Evolutionary conservation across 2,329 filamentous ascomycete species (phyloP).

Genomic region (Graphilbum ipis-grandicollis): DNA sequence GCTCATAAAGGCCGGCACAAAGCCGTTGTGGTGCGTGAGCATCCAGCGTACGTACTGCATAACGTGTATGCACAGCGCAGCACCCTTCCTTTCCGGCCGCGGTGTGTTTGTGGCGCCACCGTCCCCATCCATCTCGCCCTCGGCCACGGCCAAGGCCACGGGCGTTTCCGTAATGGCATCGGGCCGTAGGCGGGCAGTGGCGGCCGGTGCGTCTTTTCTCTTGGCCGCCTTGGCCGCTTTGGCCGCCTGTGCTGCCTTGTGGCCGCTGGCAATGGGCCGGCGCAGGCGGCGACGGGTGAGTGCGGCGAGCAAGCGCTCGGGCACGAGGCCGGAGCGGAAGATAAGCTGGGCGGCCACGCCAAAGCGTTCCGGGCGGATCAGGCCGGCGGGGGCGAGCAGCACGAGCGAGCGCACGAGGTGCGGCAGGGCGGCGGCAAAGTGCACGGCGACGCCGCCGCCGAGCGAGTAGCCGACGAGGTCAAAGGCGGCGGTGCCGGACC

Average conservation of each 20-base stretch:
- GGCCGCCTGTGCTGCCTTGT: constrained; percentile 12
- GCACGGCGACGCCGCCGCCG: constrained; percentile 60
- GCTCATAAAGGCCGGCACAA: constrained; percentile 42
- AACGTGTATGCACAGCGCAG: constrained; percentile 25
- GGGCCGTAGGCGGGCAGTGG: too few relatives aligned
- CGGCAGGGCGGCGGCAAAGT: constrained; percentile 59
- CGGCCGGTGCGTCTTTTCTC: background rate
- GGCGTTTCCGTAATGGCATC: too few relatives aligned
- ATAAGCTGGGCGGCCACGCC: constrained; percentile 29
- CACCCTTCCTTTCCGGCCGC: constrained; percentile 13
- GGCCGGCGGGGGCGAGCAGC: constrained; percentile 61
- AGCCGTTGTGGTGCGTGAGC: constrained; percentile 35
- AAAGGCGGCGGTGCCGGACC: constrained; percentile 43
- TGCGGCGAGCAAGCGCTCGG: constrained; percentile 29
- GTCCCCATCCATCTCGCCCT: background rate
- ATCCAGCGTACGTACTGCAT: constrained; percentile 40
- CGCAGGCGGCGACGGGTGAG: constrained; percentile 31
- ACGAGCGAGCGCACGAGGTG: constrained; percentile 51
- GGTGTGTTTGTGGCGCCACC: constrained; percentile 10
- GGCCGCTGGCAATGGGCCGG: constrained; percentile 26
- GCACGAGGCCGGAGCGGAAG: constrained; percentile 37
- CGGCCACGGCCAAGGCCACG: constrained; percentile 22
- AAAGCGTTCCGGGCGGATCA: constrained; percentile 43
- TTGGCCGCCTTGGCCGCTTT: constrained; percentile 1
- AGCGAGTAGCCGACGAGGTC: constrained; percentile 65